Percentiles rank a stretch among this genome's conserved stretches.
Evolutionary conservation across 2,329 filamentous ascomycete species (phyloP).

Genomic region (Hypomyces rosellus): DNA sequence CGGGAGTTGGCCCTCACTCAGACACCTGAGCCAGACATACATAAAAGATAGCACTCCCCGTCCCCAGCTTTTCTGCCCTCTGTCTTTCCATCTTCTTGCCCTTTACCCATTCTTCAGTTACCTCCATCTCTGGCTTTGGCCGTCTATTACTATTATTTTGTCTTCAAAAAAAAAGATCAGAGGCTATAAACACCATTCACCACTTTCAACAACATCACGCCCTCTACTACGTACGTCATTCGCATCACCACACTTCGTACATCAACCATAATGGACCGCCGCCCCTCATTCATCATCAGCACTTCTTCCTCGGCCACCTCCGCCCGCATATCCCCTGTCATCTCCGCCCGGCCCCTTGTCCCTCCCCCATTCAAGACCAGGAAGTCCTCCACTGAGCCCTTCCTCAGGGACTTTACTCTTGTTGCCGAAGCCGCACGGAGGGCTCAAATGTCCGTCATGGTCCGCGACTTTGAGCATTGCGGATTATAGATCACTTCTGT

Average conservation of each 20-base stretch:
- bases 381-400: slow-evolving; percentile 44
- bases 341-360: slow-evolving; percentile 6
- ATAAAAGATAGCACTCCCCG: not conserved
- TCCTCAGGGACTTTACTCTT: slow-evolving; percentile 75
- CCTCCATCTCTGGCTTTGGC: no score
- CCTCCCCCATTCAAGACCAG: slow-evolving; percentile 22
- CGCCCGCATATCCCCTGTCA: slow-evolving; percentile 3
- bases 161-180: no score
- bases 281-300: not conserved
- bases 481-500: slow-evolving; percentile 34
- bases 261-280: slow-evolving; percentile 4
- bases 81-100: not conserved
- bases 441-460: slow-evolving; percentile 82
- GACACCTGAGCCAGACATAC: not conserved
- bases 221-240: not conserved
- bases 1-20: no score
- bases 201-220: not conserved
- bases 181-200: not conserved
- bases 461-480: slow-evolving; percentile 76
- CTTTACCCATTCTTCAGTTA: not conserved
- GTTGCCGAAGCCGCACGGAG: slow-evolving; percentile 90
- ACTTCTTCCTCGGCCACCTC: slow-evolving; percentile 4
- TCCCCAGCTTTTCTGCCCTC: not conserved
- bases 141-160: no score
- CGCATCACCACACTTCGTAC: not conserved